Evolutionary conservation across 1,139 yeast species (phyloP), one percentile per base, ranked within the genome.

Genomic region (Arxiozyma telluris): DNA sequence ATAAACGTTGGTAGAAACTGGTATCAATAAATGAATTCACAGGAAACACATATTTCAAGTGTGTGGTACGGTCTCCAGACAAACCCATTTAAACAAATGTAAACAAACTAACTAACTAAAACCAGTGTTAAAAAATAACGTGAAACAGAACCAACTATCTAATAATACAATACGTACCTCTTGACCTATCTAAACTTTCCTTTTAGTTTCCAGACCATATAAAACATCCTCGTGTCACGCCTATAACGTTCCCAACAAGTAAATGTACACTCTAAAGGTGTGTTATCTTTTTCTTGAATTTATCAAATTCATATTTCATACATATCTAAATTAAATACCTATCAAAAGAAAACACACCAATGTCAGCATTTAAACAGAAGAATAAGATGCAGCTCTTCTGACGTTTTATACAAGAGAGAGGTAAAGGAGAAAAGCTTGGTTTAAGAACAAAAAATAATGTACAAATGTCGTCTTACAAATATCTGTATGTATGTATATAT

Each of bases 11-110:
- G 72, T 93, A 93, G 70, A 93, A 93, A 0, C 96, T 81, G 0
- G 96, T 81, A 64, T 91, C 97, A 41, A 86, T 82, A 66, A 86
- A 86, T 1, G 96, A 84, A 57, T 79, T 82, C 27, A 83, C 71
- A 0, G 87, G 79, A 5, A 63, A 56, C 0, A 80, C 75, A 67
- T 75, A 83, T 58, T 74, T 74, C 41, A 79, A 59, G 27, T 22
- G 52, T 30, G 22, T 38, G 22, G 21, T 22, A 17, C 23, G 17
- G 17, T 22, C 15, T 21, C 17, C 12, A 50, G 38, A 20, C 38
- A 44, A 18, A 23, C 39, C 15, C 21, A 20, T 20, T 34, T 48
- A n/a, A 34, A 34, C 6, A 34, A 9, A 8, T 27, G 30, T 27
- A 27, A 27, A 27, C 11, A 27, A 27, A 27, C 30, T 6, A 27